Evolutionary conservation across 108 stramenopile species (phyloP).

Genomic region (Craspedostauros australis): DNA sequence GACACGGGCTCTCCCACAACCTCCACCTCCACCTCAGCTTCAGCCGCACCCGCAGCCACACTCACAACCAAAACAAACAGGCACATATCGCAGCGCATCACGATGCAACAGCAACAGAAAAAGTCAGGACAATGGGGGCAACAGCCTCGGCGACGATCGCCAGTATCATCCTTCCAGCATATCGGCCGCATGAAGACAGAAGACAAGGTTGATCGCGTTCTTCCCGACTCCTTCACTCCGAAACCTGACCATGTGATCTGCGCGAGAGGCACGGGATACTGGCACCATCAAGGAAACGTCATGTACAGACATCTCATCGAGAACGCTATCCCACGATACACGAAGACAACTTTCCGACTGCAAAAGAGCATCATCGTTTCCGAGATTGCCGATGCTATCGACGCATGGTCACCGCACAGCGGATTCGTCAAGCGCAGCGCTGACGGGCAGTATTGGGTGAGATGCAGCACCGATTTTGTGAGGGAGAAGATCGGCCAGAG

Average conservation of each 20-base stretch:
- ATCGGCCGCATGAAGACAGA: too few relatives aligned
- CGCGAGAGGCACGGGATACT: slow-evolving; percentile 19
- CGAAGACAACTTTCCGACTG: slow-evolving; percentile 4
- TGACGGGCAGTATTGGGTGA: slow-evolving; percentile 20
- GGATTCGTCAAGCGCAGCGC: slow-evolving; percentile 18
- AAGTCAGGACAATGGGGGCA: too few relatives aligned
- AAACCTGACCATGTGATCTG: slow-evolving; percentile 17
- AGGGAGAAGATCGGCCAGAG: slow-evolving; percentile 39
- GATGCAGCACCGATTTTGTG: slow-evolving; percentile 19
- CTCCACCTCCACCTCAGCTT: too few relatives aligned
- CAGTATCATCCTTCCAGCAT: too few relatives aligned
- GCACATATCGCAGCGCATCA: too few relatives aligned
- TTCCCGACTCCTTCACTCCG: background rate
- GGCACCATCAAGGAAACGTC: slow-evolving; percentile 25
- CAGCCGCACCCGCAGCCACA: too few relatives aligned
- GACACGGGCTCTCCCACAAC: too few relatives aligned
- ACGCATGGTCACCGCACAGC: too few relatives aligned
- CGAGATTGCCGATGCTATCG: slow-evolving; percentile 15
- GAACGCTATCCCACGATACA: slow-evolving; percentile 9
- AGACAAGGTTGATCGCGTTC: background rate
- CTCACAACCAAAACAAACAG: too few relatives aligned
- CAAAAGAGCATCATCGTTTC: slow-evolving; percentile 23
- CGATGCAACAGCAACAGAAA: too few relatives aligned
- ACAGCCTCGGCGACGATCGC: too few relatives aligned
- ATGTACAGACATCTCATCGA: slow-evolving; percentile 9